Percentiles rank a stretch among this genome's conserved stretches.
Evolutionary conservation across 2,329 filamentous ascomycete genomes (phyloP).

Genomic region (Fusarium foetens): DNA sequence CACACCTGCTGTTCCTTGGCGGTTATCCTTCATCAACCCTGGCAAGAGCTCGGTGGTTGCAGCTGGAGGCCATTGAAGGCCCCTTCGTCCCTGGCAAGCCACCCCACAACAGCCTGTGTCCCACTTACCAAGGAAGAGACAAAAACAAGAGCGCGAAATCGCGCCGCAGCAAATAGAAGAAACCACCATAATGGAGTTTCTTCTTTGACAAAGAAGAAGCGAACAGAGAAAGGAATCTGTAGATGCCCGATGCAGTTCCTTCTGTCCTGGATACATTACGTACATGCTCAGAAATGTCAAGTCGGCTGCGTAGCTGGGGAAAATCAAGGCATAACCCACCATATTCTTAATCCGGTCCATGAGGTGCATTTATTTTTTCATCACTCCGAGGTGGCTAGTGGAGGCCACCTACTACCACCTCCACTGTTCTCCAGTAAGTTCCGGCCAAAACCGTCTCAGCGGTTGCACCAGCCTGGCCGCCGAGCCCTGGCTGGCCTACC

Average conservation of each 20-base stretch:
- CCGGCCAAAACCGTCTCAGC: constrained; percentile 32
- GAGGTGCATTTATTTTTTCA: not conserved
- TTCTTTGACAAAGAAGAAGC: not conserved
- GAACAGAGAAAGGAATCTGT: not conserved
- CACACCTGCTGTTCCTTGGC: constrained; percentile 15
- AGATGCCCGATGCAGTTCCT: too few relatives aligned
- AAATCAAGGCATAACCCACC: not conserved
- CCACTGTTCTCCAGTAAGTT: not conserved
- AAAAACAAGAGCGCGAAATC: not conserved
- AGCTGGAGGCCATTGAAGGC: constrained; percentile 2
- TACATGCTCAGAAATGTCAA: not conserved
- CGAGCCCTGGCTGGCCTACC: not conserved
- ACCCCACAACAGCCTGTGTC: constrained; percentile 29
- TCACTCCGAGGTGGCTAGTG: not conserved
- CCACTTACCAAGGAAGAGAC: not conserved
- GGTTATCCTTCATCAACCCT: constrained; percentile 22
- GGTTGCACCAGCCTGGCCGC: constrained; percentile 18
- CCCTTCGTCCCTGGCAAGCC: constrained; percentile 27
- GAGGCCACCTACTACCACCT: not conserved
- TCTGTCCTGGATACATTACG: not conserved
- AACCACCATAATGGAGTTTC: not conserved
- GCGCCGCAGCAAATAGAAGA: not conserved
- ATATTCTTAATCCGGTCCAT: not conserved
- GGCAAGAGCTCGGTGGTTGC: constrained; percentile 19
- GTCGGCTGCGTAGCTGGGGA: not conserved